Base-by-base conservation (phyloP, 768 basidiomycete genomes). In the Trametes cingulata region DNA sequence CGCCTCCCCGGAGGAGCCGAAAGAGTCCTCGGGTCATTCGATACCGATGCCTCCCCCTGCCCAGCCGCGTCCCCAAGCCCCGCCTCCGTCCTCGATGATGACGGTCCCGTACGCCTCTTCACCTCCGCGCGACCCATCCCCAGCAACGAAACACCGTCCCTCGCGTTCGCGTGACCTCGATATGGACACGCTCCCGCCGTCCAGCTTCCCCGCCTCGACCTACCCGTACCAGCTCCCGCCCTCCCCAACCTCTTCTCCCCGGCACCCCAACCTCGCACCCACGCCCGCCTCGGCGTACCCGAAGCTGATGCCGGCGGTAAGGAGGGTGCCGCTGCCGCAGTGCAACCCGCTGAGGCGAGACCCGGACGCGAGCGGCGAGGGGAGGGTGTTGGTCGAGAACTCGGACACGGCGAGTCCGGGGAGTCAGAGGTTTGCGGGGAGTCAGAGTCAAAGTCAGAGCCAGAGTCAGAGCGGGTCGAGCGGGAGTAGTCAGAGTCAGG, bases 321-420 rank as follows among this genome's bases (percentile, higher is more conserved):
- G 60, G 13, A 51, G 61, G 20, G 61, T 62, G n/a, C 61, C 61
- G 6, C 24, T 37, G 5, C 62, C 62, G 3, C 52, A 48, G 13
- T 52, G 27, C 33, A 24, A 20, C 15, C 13, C 25, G 1, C 52
- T 59, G 7, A 52, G 39, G 8, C 56, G 52, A 5, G 52, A 63
- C 33, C 56, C 62, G 17, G 57, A 63, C n/a, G 37, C 53, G 24
- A 55, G 52, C 41, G 62, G 57, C 15, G 56, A 58, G 14, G 62
- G 56, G 6, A 52, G 62, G 2, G 51, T 63, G 17, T 33, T 58
- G 15, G 62, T 63, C 39, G 52, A 54, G 42, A 58, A 58, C 48
- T 58, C 56, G 19, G 61, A 62, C 40, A 58, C 56, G 6, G 56
- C 61, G 19, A 63, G 56, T 19, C 61, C 61, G 5, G 56, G 56